Conservation (phyloP, 2,329 filamentous ascomycete species). For the Pseudopithomyces chartarum region DNA sequence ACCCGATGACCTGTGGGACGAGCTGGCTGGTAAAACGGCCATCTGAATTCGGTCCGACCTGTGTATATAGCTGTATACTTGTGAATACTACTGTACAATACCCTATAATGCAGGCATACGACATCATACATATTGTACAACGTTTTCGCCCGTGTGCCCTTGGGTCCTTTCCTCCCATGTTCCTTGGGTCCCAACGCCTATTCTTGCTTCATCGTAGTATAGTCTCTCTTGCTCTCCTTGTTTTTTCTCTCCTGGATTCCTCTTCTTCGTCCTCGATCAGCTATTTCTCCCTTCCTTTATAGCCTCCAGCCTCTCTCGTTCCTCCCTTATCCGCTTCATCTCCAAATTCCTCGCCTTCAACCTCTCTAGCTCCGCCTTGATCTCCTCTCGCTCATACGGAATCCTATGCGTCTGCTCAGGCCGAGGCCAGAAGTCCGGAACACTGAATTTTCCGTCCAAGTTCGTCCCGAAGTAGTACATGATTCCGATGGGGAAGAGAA, state of each 20-base stretch:
- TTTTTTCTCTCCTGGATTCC: too few relatives aligned
- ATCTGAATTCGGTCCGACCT: constrained; percentile 26
- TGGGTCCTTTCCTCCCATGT: background rate
- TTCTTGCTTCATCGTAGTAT: background rate
- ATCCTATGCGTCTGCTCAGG: constrained; percentile 76
- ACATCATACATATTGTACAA: background rate
- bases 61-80: constrained; percentile 16
- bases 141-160: background rate
- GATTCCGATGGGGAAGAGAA: constrained; percentile 97
- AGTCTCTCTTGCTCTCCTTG: constrained; percentile 19
- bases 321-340: constrained; percentile 53
- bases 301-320: constrained; percentile 44
- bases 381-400: constrained; percentile 79
- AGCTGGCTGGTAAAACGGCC: constrained; percentile 43
- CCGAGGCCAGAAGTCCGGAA: constrained; percentile 93
- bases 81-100: constrained; percentile 35
- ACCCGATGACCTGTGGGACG: constrained; percentile 45
- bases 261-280: constrained; percentile 34
- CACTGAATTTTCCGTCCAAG: constrained; percentile 81
- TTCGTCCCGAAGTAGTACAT: constrained; percentile 99
- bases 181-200: background rate
- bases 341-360: constrained; percentile 60
- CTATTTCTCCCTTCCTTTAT: constrained; percentile 29
- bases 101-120: constrained; percentile 29
- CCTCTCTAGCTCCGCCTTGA: constrained; percentile 78